A percentile compares a stretch with the other conserved stretches of the same genome.
Evolutionary conservation across 2,329 filamentous ascomycete species (phyloP).

Genomic region (Coleophoma crateriformis): DNA sequence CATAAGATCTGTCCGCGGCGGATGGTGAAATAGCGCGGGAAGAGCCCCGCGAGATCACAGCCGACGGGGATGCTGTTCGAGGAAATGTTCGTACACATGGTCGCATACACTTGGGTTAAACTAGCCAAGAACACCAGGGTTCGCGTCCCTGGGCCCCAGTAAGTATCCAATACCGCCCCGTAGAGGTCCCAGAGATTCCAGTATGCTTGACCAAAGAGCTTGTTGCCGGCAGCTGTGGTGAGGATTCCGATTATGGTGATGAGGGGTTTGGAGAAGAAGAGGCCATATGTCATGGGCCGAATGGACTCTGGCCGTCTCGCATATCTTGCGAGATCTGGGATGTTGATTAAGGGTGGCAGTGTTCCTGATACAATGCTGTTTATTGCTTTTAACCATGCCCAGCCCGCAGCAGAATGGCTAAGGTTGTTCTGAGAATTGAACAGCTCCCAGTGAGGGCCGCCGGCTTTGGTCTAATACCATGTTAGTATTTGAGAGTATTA

Average conservation of each 20-base stretch:
- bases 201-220: slow-evolving; percentile 37
- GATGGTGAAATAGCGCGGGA: slow-evolving; percentile 46
- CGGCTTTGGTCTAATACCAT: not conserved
- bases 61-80: slow-evolving; percentile 44
- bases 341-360: slow-evolving; percentile 28
- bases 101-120: slow-evolving; percentile 43
- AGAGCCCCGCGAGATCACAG: slow-evolving; percentile 46
- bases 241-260: slow-evolving; percentile 42
- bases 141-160: slow-evolving; percentile 27
- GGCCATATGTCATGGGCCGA: not conserved
- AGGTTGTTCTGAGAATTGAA: not conserved
- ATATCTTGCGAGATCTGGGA: slow-evolving; percentile 35
- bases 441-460: not conserved
- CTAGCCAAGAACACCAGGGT: slow-evolving; percentile 38
- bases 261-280: slow-evolving; percentile 1
- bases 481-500: no score
- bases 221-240: slow-evolving; percentile 44
- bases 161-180: slow-evolving; percentile 24
- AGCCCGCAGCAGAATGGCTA: not conserved
- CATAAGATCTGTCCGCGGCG: slow-evolving; percentile 45
- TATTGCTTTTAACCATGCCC: not conserved
- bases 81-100: slow-evolving; percentile 46
- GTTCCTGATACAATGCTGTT: slow-evolving; percentile 25
- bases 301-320: slow-evolving; percentile 13
- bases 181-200: slow-evolving; percentile 40